Percentiles rank a stretch among this genome's conserved stretches.
Conservation (phyloP, 163 green algal genomes). For the Chlorella variabilis region DNA sequence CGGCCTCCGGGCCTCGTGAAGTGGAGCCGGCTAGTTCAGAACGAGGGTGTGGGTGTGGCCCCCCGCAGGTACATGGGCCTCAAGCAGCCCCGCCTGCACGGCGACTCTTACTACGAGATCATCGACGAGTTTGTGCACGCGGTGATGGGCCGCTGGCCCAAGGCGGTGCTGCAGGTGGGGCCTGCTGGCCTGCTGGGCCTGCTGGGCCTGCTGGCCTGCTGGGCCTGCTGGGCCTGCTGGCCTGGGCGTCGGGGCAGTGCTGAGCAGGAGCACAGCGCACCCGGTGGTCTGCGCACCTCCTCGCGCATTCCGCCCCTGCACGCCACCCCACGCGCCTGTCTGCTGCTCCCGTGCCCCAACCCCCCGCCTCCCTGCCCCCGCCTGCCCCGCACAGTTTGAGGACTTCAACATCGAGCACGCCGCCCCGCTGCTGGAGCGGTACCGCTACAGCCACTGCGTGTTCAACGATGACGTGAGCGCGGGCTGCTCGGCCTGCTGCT, state of each 20-base stretch:
- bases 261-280: too few species aligned
- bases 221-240: too few species aligned
- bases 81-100: constrained; percentile 74
- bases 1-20: too few species aligned
- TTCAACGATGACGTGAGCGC: constrained; percentile 99
- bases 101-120: constrained; percentile 67
- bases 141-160: constrained; percentile 49
- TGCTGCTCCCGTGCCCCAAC: too few species aligned
- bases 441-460: constrained; percentile 68
- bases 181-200: not conserved
- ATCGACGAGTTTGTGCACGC: constrained; percentile 70
- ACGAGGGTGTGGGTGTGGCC: too few species aligned
- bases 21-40: too few species aligned
- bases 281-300: too few species aligned
- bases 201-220: too few species aligned
- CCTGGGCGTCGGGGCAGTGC: too few species aligned
- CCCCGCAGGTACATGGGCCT: constrained; percentile 79
- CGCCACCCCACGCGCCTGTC: too few species aligned
- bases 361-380: not conserved
- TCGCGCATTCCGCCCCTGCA: too few species aligned
- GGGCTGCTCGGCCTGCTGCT: too few species aligned
- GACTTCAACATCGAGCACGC: constrained; percentile 82
- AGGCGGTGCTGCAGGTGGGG: constrained; percentile 44
- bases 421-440: constrained; percentile 84
- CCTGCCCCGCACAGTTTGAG: constrained; percentile 84